Percentiles rank a stretch among this genome's conserved stretches.
These are phyloP conservation scores for Pseudofabraea citricarpa DNA, from an alignment of 2,329 filamentous ascomycete species.

Conservation along the genomic window DNA sequence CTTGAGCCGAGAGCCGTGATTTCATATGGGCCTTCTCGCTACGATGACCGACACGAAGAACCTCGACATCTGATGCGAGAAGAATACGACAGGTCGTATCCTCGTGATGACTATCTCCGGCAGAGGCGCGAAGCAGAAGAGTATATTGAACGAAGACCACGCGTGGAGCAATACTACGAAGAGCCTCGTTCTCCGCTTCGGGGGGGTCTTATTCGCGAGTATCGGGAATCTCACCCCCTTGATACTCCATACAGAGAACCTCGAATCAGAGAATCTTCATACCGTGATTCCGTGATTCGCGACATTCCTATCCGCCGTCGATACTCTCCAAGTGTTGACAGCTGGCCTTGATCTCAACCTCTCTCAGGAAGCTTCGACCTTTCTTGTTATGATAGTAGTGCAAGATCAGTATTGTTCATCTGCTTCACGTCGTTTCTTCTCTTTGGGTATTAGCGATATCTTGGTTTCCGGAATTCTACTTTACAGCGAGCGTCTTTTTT, in stretches of 20 bases:
- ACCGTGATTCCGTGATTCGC: too few species aligned
- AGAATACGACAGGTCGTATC: background rate
- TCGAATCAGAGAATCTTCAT: too few species aligned
- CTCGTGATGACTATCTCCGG: too few species aligned
- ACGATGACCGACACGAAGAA: slow-evolving; percentile 7
- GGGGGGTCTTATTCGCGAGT: too few species aligned
- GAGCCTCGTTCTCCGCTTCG: too few species aligned
- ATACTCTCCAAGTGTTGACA: background rate
- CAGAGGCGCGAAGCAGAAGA: slow-evolving; percentile 12
- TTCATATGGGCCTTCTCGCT: slow-evolving; percentile 4
- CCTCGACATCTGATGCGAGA: slow-evolving; percentile 2
- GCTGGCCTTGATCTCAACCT: background rate
- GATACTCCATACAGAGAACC: too few species aligned
- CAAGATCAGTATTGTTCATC: too few species aligned
- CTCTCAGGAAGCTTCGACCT: too few species aligned
- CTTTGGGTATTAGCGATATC: background rate
- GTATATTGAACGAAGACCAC: slow-evolving; percentile 12
- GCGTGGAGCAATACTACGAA: background rate
- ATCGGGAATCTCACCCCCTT: too few species aligned
- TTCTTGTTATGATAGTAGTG: too few species aligned
- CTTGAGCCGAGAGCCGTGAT: slow-evolving; percentile 2
- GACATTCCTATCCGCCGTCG: background rate
- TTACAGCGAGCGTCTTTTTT: too few species aligned
- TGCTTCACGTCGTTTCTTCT: background rate
- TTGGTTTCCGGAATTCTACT: too few species aligned